Base-by-base conservation (phyloP, 1,284 basidiomycete species). In the Flammula alnicola region DNA sequence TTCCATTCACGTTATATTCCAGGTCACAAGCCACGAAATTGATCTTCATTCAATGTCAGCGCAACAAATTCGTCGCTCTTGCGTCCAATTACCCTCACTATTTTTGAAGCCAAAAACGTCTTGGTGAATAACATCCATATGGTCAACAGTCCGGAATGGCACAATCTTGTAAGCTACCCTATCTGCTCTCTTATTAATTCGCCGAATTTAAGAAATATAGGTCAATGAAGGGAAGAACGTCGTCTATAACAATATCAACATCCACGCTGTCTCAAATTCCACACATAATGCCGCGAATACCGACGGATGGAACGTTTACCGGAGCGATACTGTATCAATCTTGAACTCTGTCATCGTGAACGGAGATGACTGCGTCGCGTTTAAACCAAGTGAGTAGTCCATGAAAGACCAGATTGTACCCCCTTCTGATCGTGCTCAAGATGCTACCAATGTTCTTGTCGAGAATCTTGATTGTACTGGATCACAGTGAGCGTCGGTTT, bases 261-360 rank as follows among this genome's bases (percentile, higher is more conserved):
- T 79, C 47, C 66, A 62, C 35, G 71, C 76, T 4, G 66, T 63
- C 8, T 79, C 79, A 3, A 80, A 73, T 5, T 78, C 75, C 3
- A 68, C 66, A 10, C 68, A 78, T 51, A 55, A 51, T 0, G 70
- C 77, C 3, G 54, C 60, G 33, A 85, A 86, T 58, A 83, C 81
- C 44, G 82, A 85, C 55, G 83, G 83, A 6, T 84, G 81, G 81
- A 79, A 86, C 57, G 78, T 81, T 17, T 84, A 85, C 61, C 75
- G 81, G 41, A 81, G 78, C 29, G 75, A 79, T 49, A 68, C 70
- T 43, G 74, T 84, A 9, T 68, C 71, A 0, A 77, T 84, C 41
- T 63, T 67, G 36, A 74, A 84, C 54, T 80, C 78, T 1, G 67
- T 75, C 14, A 81, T 84, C 42, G 73, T 76, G 45, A 84, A 85